Evolutionary conservation across 2,329 filamentous ascomycete genomes (phyloP), one percentile per base, ranked within the genome.

Genomic region (Ophiocordyceps polyrhachis-furcata): DNA sequence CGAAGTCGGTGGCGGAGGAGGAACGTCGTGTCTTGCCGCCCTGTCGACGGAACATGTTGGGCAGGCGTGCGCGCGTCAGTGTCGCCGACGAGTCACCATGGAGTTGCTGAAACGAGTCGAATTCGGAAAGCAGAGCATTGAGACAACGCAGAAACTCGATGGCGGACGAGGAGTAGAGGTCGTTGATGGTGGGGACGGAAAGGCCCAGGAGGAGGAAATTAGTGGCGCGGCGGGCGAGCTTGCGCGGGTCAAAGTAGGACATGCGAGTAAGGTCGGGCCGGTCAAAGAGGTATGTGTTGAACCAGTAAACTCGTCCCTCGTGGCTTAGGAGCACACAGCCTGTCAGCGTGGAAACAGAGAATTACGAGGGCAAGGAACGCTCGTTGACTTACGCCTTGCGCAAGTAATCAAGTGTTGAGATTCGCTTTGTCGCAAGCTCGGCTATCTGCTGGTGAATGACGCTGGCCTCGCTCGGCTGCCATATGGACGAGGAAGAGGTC

Each of bases 291-390:
- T 94, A 76, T 0, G 91, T 95, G 64, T 95, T 95, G 70, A 96
- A 95, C 88, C 91, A 96, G 67, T 93, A 96, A 40, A 94, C 79
- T 47, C 86, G 80, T 48, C 89, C 88, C 64, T 95, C 87, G 58
- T 98, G 88, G 25, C 86, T 93, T 40, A n/a, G 14, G 4, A 6
- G 1, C 6, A 15, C 21, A 23, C 3, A 23, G 21, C 6, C 40
- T 28, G 46, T 51, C 19, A 45, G 21, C 8, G 14, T 42, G 50
- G 44, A 5, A 4, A 12, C 11, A 29, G 15, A 17, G n/a, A 29
- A 19, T 14, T 7, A 23, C 5, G 7, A n/a, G 21, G 19, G 17
- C 9, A n/a, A 40, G 20, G 31, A 8, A 12, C n/a, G 9, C 13
- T 1, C 4, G 21, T 20, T 19, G 14, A 72, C 84, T 53, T 65